phyloP scores from a whole-genome alignment of 2,329 filamentous ascomycete genomes.

The Clarireedia homoeocarpa region DNA sequence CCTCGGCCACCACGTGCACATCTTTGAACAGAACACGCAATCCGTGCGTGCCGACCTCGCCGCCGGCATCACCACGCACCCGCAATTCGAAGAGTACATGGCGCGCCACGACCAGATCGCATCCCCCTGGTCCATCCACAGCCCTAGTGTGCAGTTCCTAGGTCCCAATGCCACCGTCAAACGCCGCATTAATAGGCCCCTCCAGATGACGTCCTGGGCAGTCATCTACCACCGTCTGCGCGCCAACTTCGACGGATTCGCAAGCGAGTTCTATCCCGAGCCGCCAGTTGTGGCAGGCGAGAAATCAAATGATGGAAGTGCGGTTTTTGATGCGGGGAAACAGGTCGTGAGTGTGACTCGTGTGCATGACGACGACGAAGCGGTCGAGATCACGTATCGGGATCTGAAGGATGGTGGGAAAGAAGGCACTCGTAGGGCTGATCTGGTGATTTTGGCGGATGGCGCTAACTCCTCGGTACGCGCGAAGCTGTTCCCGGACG shows the following conservation, averaged over 20 bases:
- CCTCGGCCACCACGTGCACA: constrained; percentile 12
- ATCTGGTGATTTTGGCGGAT: constrained; percentile 18
- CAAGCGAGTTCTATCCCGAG: constrained; percentile 3
- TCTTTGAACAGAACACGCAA: constrained; percentile 13
- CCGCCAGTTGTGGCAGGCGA: background rate
- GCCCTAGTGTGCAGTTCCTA: constrained; percentile 7
- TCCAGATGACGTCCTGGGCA: constrained; percentile 12
- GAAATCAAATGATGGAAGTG: background rate
- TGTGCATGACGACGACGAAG: background rate
- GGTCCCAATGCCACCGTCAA: constrained; percentile 10
- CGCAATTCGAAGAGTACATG: constrained; percentile 7
- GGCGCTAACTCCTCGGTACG: constrained; percentile 18
- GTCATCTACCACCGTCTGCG: constrained; percentile 15
- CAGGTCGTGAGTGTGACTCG: background rate
- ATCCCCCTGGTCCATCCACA: background rate
- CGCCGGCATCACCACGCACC: constrained; percentile 14
- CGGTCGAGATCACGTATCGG: constrained; percentile 1
- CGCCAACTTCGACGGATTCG: constrained; percentile 17
- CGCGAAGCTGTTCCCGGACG: constrained; percentile 10
- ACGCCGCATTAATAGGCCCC: background rate
- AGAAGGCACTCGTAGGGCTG: constrained; percentile 6
- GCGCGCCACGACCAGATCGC: background rate
- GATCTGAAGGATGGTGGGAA: background rate
- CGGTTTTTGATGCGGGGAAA: background rate
- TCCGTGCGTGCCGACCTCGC: constrained; percentile 12